Base-by-base conservation (phyloP, 345 rosid genomes). In the Citrus hindsii region DNA sequence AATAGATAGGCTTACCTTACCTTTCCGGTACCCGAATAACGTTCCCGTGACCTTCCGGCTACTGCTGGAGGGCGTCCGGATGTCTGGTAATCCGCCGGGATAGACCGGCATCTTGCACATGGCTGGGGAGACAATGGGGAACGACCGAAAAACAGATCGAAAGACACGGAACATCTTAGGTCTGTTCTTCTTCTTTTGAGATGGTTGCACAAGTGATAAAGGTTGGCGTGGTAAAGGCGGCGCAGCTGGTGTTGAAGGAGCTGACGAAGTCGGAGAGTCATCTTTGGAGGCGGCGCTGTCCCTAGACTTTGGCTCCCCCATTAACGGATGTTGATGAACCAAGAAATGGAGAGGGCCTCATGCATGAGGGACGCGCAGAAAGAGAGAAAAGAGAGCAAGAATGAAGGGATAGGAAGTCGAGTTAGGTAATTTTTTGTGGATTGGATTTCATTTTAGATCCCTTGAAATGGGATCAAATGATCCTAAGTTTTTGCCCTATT, bases 81-180 rank as follows among this genome's bases (percentile, higher is more conserved):
- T 30, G 46, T 92, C 97, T 0, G 86, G 86, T 24, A 90, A 21
- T 5, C 90, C 87, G 0, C 86, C 83, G 0, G 87, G 86, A 30
- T 87, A 82, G 56, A 72, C 79, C 0, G 97, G 87, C 56, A 90
- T 79, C 82, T 87, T 89, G 87, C 98, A 94, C 30, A 77, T 80
- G 1, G 94, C 85, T 21, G 92, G 91, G 13, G 91, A 79, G 16
- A 94, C 87, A 67, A 94, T 92, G 4, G 98, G 97, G 58, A 92
- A 86, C 0, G 95, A 88, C 10, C 92, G 91, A 62, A 94, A 86
- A 60, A 90, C 97, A 0, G 98, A 94, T 70, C 90, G 98, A 27
- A 94, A 86, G 38, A 89, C 88, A 2, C 95, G 92, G 10, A 89
- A 42, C 22, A 88, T 87, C 69, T 87, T 92, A 27, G 88, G 48